Base-by-base conservation (phyloP, 306 rosid species). In the Pueraria montana region DNA sequence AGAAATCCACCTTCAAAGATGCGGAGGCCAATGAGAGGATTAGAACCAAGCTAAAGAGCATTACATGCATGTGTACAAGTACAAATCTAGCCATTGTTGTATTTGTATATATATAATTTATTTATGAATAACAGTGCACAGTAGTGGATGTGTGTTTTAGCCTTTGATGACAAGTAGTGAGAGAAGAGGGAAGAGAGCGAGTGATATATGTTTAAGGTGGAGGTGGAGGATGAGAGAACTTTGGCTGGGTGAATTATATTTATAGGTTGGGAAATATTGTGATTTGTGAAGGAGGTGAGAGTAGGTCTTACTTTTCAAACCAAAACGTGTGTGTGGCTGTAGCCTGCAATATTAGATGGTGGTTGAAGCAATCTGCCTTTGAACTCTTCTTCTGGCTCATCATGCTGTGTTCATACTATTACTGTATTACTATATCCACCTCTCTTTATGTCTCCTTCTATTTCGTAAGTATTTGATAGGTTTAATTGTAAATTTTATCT, bases 251-350 rank as follows among this genome's bases (percentile, higher is more conserved):
- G 56, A n/a, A 30, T 26, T 32, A 1, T 77, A 70, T 80, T 68
- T 71, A 70, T 71, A 80, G 81, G 77, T 20, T 64, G 34, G 50
- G 58, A 72, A 78, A n/a, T n/a, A n/a, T 50, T 62, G 3, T 14
- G 17, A 27, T 27, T 38, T 38, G 73, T 77, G 61, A 34, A 49
- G 63, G 58, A 63, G 80, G 85, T 71, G 77, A 71, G 80, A 72
- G 86, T 72, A 34, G 88, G 83, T 85, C 52, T 70, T 77, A 81
- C 80, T 45, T 85, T 42, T 62, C 43, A 52, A 42, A 45, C 65
- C 48, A 62, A 85, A 81, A n/a, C 88, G 86, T 77, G 86, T 81
- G 77, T 81, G 23, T 61, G 53, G 76, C 49, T 81, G 84, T 58
- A 34, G 32, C 52, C 46, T 48, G 21, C 42, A 3, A 17, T n/a